Evolutionary conservation across 1,284 basidiomycete genomes (phyloP).

Genomic region (Chiua sp.): DNA sequence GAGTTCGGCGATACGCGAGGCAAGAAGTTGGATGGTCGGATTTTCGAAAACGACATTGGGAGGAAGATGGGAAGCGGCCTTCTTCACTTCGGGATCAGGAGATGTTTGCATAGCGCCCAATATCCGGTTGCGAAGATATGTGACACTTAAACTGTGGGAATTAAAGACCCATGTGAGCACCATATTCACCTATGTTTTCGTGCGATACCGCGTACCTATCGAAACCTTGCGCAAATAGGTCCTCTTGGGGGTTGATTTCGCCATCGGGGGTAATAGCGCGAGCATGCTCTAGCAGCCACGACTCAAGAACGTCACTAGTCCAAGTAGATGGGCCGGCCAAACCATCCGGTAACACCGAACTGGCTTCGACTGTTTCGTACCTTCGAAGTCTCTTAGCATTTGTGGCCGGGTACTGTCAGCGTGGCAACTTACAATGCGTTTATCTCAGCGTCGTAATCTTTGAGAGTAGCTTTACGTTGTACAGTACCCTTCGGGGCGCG

Average conservation of each 20-base stretch:
- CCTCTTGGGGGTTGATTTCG: slow-evolving; percentile 19
- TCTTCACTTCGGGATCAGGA: slow-evolving; percentile 9
- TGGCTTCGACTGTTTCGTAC: slow-evolving; percentile 36
- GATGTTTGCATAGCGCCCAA: slow-evolving; percentile 34
- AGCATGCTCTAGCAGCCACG: slow-evolving; percentile 37
- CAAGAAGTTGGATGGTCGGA: slow-evolving; percentile 30
- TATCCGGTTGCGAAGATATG: slow-evolving; percentile 40
- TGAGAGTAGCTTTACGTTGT: slow-evolving; percentile 26
- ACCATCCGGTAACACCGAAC: slow-evolving; percentile 11
- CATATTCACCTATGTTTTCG: not conserved
- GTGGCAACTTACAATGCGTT: slow-evolving; percentile 26
- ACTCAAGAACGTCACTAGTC: slow-evolving; percentile 24
- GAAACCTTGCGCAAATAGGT: slow-evolving; percentile 40
- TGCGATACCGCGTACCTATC: slow-evolving; percentile 34
- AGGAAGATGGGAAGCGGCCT: slow-evolving; percentile 11
- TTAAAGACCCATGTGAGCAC: not conserved
- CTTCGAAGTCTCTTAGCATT: slow-evolving; percentile 10
- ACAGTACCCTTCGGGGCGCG: slow-evolving; percentile 33
- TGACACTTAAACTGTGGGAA: slow-evolving; percentile 36
- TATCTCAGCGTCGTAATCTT: slow-evolving; percentile 31
- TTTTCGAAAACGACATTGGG: slow-evolving; percentile 32
- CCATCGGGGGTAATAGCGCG: slow-evolving; percentile 24
- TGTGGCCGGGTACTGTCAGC: not conserved
- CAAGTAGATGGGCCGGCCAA: slow-evolving; percentile 27
- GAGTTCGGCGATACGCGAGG: slow-evolving; percentile 15